Conservation (phyloP, 805 yeast genomes). For the Saturnispora sekii region DNA sequence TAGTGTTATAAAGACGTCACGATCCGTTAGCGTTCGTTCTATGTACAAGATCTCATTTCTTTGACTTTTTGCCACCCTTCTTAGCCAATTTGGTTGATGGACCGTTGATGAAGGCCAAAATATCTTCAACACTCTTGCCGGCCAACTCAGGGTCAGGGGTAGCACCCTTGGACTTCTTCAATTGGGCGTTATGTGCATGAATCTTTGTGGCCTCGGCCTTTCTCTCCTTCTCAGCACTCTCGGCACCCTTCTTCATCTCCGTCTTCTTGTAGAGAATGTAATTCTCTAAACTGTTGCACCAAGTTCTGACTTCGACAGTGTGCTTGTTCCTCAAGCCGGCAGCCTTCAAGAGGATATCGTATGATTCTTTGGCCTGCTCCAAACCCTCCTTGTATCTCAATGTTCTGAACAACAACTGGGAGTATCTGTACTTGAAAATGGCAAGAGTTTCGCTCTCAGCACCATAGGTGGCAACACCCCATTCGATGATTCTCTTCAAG, state of each 20-base stretch:
- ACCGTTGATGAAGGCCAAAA: constrained; percentile 65
- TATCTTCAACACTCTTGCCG: constrained; percentile 59
- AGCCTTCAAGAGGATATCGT: constrained; percentile 41
- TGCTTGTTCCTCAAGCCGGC: constrained; percentile 61
- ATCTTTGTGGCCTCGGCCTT: constrained; percentile 13
- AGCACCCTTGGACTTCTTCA: constrained; percentile 26
- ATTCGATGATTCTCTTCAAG: constrained; percentile 41
- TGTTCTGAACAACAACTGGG: constrained; percentile 45
- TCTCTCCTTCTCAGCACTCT: constrained; percentile 18
- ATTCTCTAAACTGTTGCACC: constrained; percentile 48
- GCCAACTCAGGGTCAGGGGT: constrained; percentile 47
- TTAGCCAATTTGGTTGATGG: constrained; percentile 22
- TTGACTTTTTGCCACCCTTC: constrained; percentile 21
- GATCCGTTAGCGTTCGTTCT: background rate
- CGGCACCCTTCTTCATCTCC: constrained; percentile 16
- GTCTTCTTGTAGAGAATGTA: constrained; percentile 29
- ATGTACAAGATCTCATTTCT: constrained; percentile 12
- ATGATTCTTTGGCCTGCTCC: constrained; percentile 46
- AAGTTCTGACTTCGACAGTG: constrained; percentile 58
- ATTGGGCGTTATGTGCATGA: constrained; percentile 18
- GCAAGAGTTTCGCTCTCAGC: constrained; percentile 53
- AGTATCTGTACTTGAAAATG: constrained; percentile 57
- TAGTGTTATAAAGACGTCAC: background rate
- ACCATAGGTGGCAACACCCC: constrained; percentile 47
- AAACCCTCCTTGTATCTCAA: constrained; percentile 48